Percentiles rank a stretch among this genome's conserved stretches.
Evolutionary conservation across 1,284 basidiomycete genomes (phyloP).

Genomic region (Blastosporella zonata): DNA sequence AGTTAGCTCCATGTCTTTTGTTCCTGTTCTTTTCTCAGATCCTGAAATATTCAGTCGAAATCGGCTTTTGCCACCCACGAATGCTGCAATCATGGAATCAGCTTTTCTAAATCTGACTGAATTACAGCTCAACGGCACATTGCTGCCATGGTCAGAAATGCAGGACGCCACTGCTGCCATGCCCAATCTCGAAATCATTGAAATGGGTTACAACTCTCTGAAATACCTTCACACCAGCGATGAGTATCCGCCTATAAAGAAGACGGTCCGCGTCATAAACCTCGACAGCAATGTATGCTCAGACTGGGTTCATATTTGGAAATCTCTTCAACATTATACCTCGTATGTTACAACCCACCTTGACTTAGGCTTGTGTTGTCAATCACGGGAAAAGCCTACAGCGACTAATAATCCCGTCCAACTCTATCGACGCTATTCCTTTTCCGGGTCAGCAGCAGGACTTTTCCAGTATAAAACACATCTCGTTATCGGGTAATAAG

Average conservation of each 20-base stretch:
- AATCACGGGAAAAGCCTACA: slow-evolving; percentile 42
- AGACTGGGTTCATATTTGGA: slow-evolving; percentile 56
- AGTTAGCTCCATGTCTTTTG: slow-evolving; percentile 48
- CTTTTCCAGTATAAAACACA: slow-evolving; percentile 44
- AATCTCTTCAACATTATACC: slow-evolving; percentile 45
- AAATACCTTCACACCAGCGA: slow-evolving; percentile 30
- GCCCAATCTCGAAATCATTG: slow-evolving; percentile 59
- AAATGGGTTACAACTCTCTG: slow-evolving; percentile 78
- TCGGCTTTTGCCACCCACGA: slow-evolving; percentile 42
- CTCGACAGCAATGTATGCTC: slow-evolving; percentile 70
- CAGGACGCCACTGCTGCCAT: slow-evolving; percentile 50
- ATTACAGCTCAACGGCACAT: slow-evolving; percentile 74
- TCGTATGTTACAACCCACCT: slow-evolving; percentile 39
- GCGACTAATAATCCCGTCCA: slow-evolving; percentile 69
- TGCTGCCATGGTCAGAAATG: slow-evolving; percentile 72
- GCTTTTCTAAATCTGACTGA: slow-evolving; percentile 62
- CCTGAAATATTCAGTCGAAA: slow-evolving; percentile 49
- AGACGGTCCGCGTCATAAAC: slow-evolving; percentile 58
- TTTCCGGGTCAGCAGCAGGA: slow-evolving; percentile 29
- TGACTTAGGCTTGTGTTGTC: slow-evolving; percentile 1
- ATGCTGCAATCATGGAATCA: slow-evolving; percentile 26
- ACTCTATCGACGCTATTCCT: slow-evolving; percentile 52
- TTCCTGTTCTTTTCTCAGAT: slow-evolving; percentile 17
- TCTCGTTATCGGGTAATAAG: slow-evolving; percentile 65
- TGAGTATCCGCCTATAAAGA: slow-evolving; percentile 21